A percentile compares a stretch with the other conserved stretches of the same genome.
phyloP scores from a whole-genome alignment of 192 early-diverging fungal genomes.

The Lobosporangium transversale region DNA sequence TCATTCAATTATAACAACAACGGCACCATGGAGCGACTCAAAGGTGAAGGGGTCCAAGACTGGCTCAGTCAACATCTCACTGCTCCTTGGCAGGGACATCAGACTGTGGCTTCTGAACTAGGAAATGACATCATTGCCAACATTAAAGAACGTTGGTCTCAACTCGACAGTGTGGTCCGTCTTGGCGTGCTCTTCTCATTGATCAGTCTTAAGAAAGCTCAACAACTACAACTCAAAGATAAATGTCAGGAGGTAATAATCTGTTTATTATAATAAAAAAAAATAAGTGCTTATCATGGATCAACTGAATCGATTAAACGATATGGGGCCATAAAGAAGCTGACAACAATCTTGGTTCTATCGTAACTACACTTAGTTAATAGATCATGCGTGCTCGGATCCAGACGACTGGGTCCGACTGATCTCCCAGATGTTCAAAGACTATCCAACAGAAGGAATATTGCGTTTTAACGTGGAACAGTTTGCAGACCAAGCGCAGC shows the following conservation, averaged over 20 bases:
- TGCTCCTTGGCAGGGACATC: slow-evolving; percentile 49
- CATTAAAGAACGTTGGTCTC: slow-evolving; percentile 40
- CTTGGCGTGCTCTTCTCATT: slow-evolving; percentile 46
- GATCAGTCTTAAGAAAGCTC: slow-evolving; percentile 49
- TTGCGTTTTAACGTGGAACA: slow-evolving; percentile 46
- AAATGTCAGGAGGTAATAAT: slow-evolving; percentile 26
- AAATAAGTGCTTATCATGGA: no score
- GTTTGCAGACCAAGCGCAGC: slow-evolving; percentile 39
- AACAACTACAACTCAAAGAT: slow-evolving; percentile 34
- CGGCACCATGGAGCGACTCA: slow-evolving; percentile 39
- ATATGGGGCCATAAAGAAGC: background rate
- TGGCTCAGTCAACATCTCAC: slow-evolving; percentile 44
- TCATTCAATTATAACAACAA: slow-evolving; percentile 1
- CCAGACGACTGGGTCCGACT: slow-evolving; percentile 44
- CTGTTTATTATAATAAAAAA: no score
- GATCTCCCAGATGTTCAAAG: slow-evolving; percentile 39
- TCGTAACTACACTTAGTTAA: no score
- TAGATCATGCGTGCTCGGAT: slow-evolving; percentile 34
- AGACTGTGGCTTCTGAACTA: slow-evolving; percentile 37
- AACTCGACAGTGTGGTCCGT: slow-evolving; percentile 33
- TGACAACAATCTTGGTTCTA: no score
- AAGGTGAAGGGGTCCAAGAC: slow-evolving; percentile 41
- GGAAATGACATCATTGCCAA: slow-evolving; percentile 42
- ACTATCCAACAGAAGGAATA: slow-evolving; percentile 34
- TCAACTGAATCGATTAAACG: background rate